These are phyloP conservation scores for Begonia masoniana DNA, from an alignment of 306 rosid genomes.

Conservation along the genomic window DNA sequence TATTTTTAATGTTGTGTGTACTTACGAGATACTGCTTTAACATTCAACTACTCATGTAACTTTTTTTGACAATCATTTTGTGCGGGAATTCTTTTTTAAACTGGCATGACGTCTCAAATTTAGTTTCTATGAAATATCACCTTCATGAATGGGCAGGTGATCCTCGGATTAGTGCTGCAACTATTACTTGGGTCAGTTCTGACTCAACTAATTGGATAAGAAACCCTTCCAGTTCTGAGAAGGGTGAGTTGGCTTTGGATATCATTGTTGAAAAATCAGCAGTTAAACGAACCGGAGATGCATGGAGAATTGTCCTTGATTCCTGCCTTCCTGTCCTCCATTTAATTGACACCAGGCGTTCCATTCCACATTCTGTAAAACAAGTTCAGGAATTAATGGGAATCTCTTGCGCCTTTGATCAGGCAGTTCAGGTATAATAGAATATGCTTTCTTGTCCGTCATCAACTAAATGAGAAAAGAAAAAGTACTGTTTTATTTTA, in stretches of 20 bases:
- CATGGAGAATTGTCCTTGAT: conserved; percentile 85
- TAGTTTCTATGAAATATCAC: not conserved
- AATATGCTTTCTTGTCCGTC: conserved; percentile 3
- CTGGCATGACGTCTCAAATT: too few species aligned
- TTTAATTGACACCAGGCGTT: conserved; percentile 77
- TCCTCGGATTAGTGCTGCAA: conserved; percentile 62
- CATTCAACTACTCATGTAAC: too few species aligned
- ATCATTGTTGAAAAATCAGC: conserved; percentile 56
- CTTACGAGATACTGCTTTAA: too few species aligned
- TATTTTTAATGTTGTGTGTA: too few species aligned
- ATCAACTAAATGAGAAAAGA: not conserved
- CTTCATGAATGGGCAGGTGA: conserved; percentile 42
- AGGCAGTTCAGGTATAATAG: conserved; percentile 53
- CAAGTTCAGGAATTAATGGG: conserved; percentile 81
- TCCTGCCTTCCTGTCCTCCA: conserved; percentile 87
- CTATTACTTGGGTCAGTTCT: conserved; percentile 67
- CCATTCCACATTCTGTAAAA: conserved; percentile 73
- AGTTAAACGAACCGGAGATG: conserved; percentile 78
- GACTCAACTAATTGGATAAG: conserved; percentile 70
- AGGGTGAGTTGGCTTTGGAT: conserved; percentile 81
- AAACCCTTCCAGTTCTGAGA: conserved; percentile 36
- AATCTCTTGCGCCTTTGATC: conserved; percentile 77
- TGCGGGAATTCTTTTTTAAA: too few species aligned
- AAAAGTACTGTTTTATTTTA: not conserved
- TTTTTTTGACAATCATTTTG: too few species aligned